Conservation (phyloP, 495 filamentous ascomycete species). For the Parathielavia appendiculata region DNA sequence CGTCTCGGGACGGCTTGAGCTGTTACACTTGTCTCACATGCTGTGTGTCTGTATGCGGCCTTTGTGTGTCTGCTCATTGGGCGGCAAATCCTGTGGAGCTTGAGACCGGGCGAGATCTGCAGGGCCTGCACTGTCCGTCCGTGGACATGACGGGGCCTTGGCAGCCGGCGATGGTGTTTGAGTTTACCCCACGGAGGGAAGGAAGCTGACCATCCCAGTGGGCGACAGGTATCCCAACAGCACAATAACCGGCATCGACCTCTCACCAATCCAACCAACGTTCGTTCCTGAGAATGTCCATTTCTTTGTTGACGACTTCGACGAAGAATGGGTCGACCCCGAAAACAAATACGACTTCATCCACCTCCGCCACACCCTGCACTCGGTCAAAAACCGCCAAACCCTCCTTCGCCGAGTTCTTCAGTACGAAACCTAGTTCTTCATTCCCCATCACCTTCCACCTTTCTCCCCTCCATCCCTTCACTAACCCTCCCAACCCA, state of each 20-base stretch:
- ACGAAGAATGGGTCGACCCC: slow-evolving; percentile 52
- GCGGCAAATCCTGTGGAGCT: neutral
- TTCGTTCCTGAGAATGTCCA: slow-evolving; percentile 54
- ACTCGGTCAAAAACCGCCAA: slow-evolving; percentile 40
- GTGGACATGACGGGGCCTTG: neutral
- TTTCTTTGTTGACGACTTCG: slow-evolving; percentile 60
- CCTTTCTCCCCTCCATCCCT: neutral
- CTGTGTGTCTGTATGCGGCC: neutral
- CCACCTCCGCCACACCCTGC: slow-evolving; percentile 47
- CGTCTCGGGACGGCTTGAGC: neutral
- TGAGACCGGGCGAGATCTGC: neutral
- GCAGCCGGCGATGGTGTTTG: neutral
- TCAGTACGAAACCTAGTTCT: slow-evolving; percentile 29
- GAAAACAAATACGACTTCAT: slow-evolving; percentile 54
- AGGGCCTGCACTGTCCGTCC: neutral
- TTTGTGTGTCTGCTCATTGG: neutral
- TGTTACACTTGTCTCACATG: slow-evolving; percentile 3
- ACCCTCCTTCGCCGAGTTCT: slow-evolving; percentile 34
- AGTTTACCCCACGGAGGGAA: neutral
- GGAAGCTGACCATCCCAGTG: slow-evolving; percentile 26
- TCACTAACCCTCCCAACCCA: slow-evolving; percentile 18
- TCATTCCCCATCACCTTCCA: neutral
- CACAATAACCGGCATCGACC: slow-evolving; percentile 58
- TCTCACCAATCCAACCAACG: slow-evolving; percentile 58
- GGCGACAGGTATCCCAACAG: slow-evolving; percentile 44